phyloP scores from a whole-genome alignment of 345 rosid genomes.

The Euphorbia peplus region DNA sequence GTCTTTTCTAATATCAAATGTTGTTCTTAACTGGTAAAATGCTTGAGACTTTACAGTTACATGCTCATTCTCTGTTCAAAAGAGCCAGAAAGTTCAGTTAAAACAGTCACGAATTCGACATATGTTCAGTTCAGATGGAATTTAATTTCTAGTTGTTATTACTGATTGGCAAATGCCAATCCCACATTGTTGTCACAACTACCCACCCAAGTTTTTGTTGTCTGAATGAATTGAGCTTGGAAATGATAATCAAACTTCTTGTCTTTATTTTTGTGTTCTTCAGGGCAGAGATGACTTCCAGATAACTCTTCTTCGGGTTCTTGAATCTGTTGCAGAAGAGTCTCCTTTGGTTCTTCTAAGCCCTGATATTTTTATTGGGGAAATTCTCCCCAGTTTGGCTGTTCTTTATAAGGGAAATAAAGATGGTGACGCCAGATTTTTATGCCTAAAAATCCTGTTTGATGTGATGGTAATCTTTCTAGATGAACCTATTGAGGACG shows the following conservation, averaged over 20 bases:
- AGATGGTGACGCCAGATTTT: slow-evolving; percentile 89
- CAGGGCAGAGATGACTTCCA: slow-evolving; percentile 98
- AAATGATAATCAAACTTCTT: slow-evolving; percentile 3
- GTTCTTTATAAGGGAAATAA: slow-evolving; percentile 80
- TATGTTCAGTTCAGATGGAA: background rate
- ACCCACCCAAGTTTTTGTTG: background rate
- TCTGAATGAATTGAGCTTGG: background rate
- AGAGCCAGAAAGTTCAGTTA: background rate
- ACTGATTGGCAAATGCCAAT: background rate
- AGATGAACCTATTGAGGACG: slow-evolving; percentile 53
- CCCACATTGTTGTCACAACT: background rate
- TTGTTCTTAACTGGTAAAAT: background rate
- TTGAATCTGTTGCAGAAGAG: slow-evolving; percentile 80
- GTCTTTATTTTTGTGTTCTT: slow-evolving; percentile 15
- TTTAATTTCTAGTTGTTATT: background rate
- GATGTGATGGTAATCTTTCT: slow-evolving; percentile 74
- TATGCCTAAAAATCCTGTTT: slow-evolving; percentile 84
- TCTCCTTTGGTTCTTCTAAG: slow-evolving; percentile 52
- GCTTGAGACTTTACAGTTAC: background rate
- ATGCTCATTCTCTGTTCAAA: background rate
- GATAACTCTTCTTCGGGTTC: slow-evolving; percentile 75
- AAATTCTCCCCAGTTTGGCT: slow-evolving; percentile 80
- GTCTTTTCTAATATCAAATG: background rate
- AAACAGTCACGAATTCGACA: background rate
- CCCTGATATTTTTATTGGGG: slow-evolving; percentile 48